Base-by-base conservation (phyloP, 192 early-diverging fungal species). In the Cetraspora pellucida region DNA sequence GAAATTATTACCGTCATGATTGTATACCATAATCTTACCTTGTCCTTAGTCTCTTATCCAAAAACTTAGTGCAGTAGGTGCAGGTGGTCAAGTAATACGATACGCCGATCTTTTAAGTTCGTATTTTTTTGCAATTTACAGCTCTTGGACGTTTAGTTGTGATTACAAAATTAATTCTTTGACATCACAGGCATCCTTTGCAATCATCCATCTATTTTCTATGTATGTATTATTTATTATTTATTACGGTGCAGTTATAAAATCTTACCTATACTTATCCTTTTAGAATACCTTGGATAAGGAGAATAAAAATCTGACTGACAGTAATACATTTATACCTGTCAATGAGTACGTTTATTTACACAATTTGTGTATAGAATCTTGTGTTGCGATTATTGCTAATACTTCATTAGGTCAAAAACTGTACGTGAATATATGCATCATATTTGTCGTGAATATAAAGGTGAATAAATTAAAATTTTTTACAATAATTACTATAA, bases 141-240 rank as follows among this genome's bases (percentile, higher is more conserved):
- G n/a, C n/a, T 37, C 37, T 37, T 37, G 37, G 0, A 7, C 37
- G 7, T 37, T 7, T 37, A 37, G 7, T 37, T 37, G 37, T 37
- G 37, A 0, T 37, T 37, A 7, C 37, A 37, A 37, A 37, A 37
- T 7, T 37, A 37, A 37, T 37, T 37, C 37, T 37, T 37, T 37
- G 37, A 37, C 7, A 37, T 54, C 16, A n/a, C 2, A 45, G 37
- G 63, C 43, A 30, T 65, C 43, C 19, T 65, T 10, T 93, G 91
- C 75, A 91, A 91, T 52, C 91, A 93, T 66, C 91, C 91, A 1
- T 82, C 86, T 1, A 81, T 88, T 11, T 88, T 86, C 65, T 72
- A 79, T 46, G 81, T 85, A 81, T 44, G 57, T 57, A 28, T 30
- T 28, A 14, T 61, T 61, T 28, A 61, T 37, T 37, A 37, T 37